Evolutionary conservation across 345 rosid genomes (phyloP).

Genomic region (Brassica cretica): DNA sequence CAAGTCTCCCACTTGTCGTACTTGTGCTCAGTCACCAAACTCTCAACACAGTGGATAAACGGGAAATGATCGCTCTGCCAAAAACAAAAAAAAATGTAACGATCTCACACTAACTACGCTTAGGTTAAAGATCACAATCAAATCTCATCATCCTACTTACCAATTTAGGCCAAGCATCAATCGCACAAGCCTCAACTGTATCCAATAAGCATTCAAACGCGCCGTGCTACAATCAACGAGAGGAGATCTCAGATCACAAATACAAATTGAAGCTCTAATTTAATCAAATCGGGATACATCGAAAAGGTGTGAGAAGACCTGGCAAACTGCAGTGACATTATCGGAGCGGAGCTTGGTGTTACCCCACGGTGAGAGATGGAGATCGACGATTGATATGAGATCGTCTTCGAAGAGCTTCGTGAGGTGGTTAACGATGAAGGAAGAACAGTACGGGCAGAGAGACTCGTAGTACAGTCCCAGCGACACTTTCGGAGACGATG

Average conservation of each 20-base stretch:
- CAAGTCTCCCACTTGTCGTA: conserved; percentile 73
- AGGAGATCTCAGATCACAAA: too few relatives aligned
- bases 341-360: conserved; percentile 55
- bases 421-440: conserved; percentile 61
- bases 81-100: conserved; percentile 28
- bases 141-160: conserved; percentile 40
- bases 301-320: conserved; percentile 45
- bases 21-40: conserved; percentile 53
- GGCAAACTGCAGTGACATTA: conserved; percentile 67
- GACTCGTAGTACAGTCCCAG: conserved; percentile 75
- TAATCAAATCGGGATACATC: neutral
- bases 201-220: conserved; percentile 76
- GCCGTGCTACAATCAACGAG: conserved; percentile 47
- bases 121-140: neutral
- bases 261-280: neutral
- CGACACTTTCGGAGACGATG: conserved; percentile 46
- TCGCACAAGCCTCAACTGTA: conserved; percentile 88
- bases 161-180: conserved; percentile 71
- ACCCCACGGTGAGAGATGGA: conserved; percentile 82
- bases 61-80: conserved; percentile 80
- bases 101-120: neutral
- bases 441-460: conserved; percentile 75
- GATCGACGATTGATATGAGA: conserved; percentile 70
- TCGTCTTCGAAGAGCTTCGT: conserved; percentile 52
- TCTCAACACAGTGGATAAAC: conserved; percentile 75